Evolutionary conservation across 2,329 filamentous ascomycete species (phyloP).

Genomic region (Chrysoporthe cubensis): DNA sequence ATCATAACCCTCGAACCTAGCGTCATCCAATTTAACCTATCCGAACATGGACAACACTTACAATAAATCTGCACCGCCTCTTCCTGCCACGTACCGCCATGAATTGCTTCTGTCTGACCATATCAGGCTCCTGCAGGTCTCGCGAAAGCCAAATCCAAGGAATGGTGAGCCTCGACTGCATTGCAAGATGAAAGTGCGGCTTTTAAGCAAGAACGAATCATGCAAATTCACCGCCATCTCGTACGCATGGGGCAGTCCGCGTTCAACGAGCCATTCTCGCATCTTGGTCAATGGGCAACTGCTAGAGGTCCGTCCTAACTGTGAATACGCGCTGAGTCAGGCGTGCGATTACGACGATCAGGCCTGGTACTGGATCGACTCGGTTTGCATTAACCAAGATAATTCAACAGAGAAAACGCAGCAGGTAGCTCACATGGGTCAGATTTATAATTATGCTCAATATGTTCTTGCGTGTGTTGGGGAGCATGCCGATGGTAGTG

Average conservation of each 20-base stretch:
- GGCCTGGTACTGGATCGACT: slow-evolving; percentile 18
- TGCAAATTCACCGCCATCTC: slow-evolving; percentile 5
- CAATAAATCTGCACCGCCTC: too few species aligned
- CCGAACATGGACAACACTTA: too few species aligned
- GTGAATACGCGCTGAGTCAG: slow-evolving; percentile 12
- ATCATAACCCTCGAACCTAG: too few species aligned
- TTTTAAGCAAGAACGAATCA: not conserved
- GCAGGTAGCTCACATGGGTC: slow-evolving; percentile 17
- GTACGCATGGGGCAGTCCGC: slow-evolving; percentile 17
- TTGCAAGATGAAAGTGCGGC: slow-evolving; percentile 6
- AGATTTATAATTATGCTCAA: not conserved
- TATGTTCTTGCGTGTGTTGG: slow-evolving; percentile 12
- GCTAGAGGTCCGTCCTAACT: slow-evolving; percentile 14
- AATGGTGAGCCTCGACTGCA: not conserved
- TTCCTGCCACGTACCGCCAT: too few species aligned
- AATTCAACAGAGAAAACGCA: slow-evolving; percentile 7
- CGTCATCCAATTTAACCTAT: too few species aligned
- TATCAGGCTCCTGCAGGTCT: too few species aligned
- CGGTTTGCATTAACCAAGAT: slow-evolving; percentile 19
- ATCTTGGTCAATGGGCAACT: slow-evolving; percentile 10
- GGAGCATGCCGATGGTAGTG: not conserved
- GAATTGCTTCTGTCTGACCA: too few species aligned
- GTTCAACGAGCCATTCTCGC: rapidly evolving
- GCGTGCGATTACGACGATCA: not conserved
- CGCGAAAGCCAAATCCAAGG: too few species aligned